Base-by-base conservation (phyloP, 2,329 filamentous ascomycete species). In the Fusarium brachygibbosum region DNA sequence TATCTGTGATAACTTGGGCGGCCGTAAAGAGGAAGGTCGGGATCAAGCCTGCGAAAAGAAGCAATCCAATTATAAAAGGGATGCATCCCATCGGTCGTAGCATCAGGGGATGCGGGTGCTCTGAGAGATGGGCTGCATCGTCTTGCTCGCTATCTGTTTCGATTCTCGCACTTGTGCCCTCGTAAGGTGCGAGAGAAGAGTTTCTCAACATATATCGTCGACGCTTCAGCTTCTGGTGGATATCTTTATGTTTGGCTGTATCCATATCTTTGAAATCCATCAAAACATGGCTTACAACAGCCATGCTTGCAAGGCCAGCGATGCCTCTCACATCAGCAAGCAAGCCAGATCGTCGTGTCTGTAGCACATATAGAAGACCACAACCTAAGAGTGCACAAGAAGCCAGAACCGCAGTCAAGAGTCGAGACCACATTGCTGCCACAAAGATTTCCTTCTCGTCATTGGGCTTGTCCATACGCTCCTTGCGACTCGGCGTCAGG, bases 201-300 rank as follows among this genome's bases (percentile, higher is more conserved):
- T 93, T 92, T 65, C 89, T 87, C 25, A 93, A 80, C 55, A 90
- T 86, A 70, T 93, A 93, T 37, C 90, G 87, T 63, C 87, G 86
- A 29, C 87, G 79, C 64, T 88, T 89, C n/a, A 93, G 82, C 70
- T 85, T 86, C 50, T 87, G 82, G 75, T 93, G 91, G 41, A 93
- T 93, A 53, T 89, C 86, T 49, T 87, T 82, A 55, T 90, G 87
- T 6, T 84, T 87, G 10, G 88, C 90, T 2, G 88, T 87, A 74
- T 93, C 91, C 79, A 92, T 87, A 58, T 89, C 89, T 66, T 88
- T 88, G 74, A 93, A 93, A 74, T 93, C 91, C 78, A 88, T 89
- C 67, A 93, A 80, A 75, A 93, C 91, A 69, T 93, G 91, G 67
- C 86, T 89, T 64, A 88, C 87, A 4, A 91, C 91, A 12, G 91